These are phyloP conservation scores for Phialemonium atrogriseum DNA, from an alignment of 2,329 filamentous ascomycete species.

Conservation along the genomic window DNA sequence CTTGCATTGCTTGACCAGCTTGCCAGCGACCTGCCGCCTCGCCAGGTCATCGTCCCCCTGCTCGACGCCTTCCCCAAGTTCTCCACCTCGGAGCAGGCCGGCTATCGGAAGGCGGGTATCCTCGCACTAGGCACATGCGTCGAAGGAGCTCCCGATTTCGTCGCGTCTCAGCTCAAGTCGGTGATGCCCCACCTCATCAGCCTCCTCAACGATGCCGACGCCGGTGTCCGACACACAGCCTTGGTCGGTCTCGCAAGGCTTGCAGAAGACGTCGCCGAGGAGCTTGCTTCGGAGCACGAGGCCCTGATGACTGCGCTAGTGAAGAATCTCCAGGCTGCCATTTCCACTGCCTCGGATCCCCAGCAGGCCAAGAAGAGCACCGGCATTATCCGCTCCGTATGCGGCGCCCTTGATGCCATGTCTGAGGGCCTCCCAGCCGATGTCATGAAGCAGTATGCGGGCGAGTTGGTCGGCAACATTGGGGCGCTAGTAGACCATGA, in stretches of 20 bases:
- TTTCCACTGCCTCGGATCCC: slow-evolving; percentile 54
- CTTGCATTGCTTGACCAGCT: slow-evolving; percentile 84
- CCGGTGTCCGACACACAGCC: slow-evolving; percentile 77
- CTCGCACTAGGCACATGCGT: slow-evolving; percentile 88
- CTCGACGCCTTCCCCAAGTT: slow-evolving; percentile 80
- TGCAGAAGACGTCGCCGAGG: slow-evolving; percentile 87
- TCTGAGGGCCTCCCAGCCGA: slow-evolving; percentile 77
- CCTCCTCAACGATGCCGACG: slow-evolving; percentile 76
- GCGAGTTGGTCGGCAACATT: slow-evolving; percentile 75
- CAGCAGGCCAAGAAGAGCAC: slow-evolving; percentile 65
- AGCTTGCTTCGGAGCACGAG: slow-evolving; percentile 78
- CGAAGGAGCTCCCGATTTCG: slow-evolving; percentile 94
- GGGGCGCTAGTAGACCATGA: slow-evolving; percentile 75
- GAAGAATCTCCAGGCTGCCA: slow-evolving; percentile 80
- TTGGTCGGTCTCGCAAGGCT: slow-evolving; percentile 82
- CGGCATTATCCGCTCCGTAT: slow-evolving; percentile 81
- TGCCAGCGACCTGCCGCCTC: slow-evolving; percentile 79
- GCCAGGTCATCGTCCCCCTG: slow-evolving; percentile 87
- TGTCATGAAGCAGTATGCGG: slow-evolving; percentile 73
- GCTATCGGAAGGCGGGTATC: slow-evolving; percentile 83
- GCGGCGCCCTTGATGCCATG: slow-evolving; percentile 83
- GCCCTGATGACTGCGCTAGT: slow-evolving; percentile 76
- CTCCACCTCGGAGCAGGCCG: slow-evolving; percentile 63
- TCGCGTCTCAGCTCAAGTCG: slow-evolving; percentile 80
- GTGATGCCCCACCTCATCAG: slow-evolving; percentile 80